Conservation (phyloP, 805 yeast species). For the Yamadazyma takamatsuzukensis region DNA sequence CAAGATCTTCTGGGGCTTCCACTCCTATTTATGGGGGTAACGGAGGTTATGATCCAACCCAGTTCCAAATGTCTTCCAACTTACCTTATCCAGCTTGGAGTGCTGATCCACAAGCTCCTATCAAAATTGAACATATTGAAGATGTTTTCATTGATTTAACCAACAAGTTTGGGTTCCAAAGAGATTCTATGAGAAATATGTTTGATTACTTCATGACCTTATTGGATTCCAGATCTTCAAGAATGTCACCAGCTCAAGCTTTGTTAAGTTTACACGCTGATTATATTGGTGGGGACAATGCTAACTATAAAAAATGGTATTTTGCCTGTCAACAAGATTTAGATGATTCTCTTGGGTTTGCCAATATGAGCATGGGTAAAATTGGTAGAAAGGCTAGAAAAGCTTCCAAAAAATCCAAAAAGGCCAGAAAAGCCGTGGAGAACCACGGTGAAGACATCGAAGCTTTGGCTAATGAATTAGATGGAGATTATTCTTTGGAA, state of each 20-base stretch:
- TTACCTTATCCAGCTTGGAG: conserved; percentile 99
- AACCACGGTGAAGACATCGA: conserved; percentile 60
- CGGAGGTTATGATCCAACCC: conserved; percentile 58
- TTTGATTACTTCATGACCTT: conserved; percentile 85
- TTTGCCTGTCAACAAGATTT: conserved; percentile 85
- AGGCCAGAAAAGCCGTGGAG: conserved; percentile 66
- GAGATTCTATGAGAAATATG: conserved; percentile 90
- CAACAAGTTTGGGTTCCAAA: conserved; percentile 83
- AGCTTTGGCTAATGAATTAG: conserved; percentile 62
- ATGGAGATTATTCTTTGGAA: conserved; percentile 78
- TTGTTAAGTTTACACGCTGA: conserved; percentile 79
- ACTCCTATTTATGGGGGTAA: conserved; percentile 86
- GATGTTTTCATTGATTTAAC: conserved; percentile 81
- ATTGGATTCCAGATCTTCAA: conserved; percentile 76
- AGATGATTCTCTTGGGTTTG: conserved; percentile 80
- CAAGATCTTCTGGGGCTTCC: conserved; percentile 83
- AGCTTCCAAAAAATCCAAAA: conserved; percentile 76
- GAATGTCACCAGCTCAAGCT: conserved; percentile 90
- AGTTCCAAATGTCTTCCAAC: conserved; percentile 65
- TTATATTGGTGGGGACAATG: conserved; percentile 82
- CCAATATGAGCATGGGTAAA: conserved; percentile 76
- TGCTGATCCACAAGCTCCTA: conserved; percentile 87
- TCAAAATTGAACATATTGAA: conserved; percentile 78
- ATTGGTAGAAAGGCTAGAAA: conserved; percentile 75
- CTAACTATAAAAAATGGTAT: conserved; percentile 84